Percentiles rank a stretch among this genome's conserved stretches.
Evolutionary conservation across 495 filamentous ascomycete species (phyloP).

Genomic region (Neurospora sp.): DNA sequence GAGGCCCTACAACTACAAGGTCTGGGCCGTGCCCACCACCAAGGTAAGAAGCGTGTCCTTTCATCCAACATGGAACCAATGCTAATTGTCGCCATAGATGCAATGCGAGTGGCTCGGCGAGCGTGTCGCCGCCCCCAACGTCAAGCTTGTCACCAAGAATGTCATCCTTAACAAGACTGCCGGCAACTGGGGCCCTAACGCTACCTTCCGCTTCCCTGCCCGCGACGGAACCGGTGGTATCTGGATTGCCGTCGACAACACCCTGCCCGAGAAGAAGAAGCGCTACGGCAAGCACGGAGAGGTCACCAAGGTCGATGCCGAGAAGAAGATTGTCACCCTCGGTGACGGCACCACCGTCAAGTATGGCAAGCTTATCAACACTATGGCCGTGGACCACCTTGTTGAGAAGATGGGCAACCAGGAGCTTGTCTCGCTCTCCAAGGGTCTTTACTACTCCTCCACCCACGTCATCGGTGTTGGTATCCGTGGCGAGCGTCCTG

Average conservation of each 20-base stretch:
- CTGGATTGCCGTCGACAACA: constrained; percentile 96
- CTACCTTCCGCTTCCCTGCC: constrained; percentile 97
- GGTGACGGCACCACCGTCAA: constrained; percentile 81
- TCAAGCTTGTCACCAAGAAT: constrained; percentile 92
- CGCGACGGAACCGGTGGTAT: constrained; percentile 93
- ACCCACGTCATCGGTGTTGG: constrained; percentile 97
- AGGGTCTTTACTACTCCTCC: constrained; percentile 90
- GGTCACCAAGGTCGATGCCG: constrained; percentile 76
- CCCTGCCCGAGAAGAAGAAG: constrained; percentile 83
- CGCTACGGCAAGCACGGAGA: constrained; percentile 76
- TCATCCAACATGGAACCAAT: not conserved
- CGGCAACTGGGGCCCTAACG: constrained; percentile 96
- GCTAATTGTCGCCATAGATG: constrained; percentile 53
- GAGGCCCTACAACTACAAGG: constrained; percentile 99
- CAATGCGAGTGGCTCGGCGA: constrained; percentile 99
- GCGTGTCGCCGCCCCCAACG: constrained; percentile 92
- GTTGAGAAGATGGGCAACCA: constrained; percentile 80
- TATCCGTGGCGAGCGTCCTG: constrained; percentile 83
- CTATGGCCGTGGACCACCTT: constrained; percentile 91
- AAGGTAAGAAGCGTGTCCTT: constrained; percentile 53
- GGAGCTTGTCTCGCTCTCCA: constrained; percentile 71
- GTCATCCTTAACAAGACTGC: constrained; percentile 93
- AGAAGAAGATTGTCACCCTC: constrained; percentile 71
- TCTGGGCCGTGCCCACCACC: constrained; percentile 97
- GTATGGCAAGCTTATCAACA: constrained; percentile 87